These are phyloP conservation scores for Cyclaneusma minus DNA, from an alignment of 2,329 filamentous ascomycete species.

Conservation along the genomic window DNA sequence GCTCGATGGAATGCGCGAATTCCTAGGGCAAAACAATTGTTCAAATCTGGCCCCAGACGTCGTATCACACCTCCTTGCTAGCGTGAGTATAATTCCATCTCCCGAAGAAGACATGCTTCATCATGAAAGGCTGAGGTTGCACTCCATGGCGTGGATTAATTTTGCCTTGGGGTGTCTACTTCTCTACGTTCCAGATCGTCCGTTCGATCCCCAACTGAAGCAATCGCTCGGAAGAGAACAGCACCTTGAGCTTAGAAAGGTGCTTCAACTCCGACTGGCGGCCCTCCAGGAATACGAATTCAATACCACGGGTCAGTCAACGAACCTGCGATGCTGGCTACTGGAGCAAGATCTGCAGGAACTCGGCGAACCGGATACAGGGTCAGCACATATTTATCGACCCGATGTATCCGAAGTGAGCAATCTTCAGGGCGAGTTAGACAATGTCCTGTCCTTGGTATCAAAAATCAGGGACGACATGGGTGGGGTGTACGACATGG, in stretches of 20 bases:
- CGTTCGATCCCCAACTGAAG: slow-evolving; percentile 65
- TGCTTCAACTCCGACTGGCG: slow-evolving; percentile 39
- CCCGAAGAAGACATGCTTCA: slow-evolving; percentile 14
- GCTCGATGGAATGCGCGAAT: too few relatives aligned
- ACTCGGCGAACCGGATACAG: slow-evolving; percentile 51
- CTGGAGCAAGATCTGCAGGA: slow-evolving; percentile 44
- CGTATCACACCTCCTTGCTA: too few relatives aligned
- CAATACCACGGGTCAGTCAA: slow-evolving; percentile 49
- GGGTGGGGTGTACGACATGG: slow-evolving; percentile 24
- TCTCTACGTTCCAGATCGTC: slow-evolving; percentile 72
- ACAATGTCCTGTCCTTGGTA: slow-evolving; percentile 46
- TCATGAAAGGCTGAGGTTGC: slow-evolving; percentile 17
- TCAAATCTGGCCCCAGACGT: too few relatives aligned
- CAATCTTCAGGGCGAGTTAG: slow-evolving; percentile 69
- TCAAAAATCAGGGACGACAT: slow-evolving; percentile 1
- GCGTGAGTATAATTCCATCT: slow-evolving; percentile 13
- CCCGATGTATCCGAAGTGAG: slow-evolving; percentile 52
- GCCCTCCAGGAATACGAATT: slow-evolving; percentile 51
- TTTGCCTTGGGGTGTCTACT: slow-evolving; percentile 60
- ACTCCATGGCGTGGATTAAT: slow-evolving; percentile 55
- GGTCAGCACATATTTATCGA: slow-evolving; percentile 52
- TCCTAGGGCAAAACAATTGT: too few relatives aligned
- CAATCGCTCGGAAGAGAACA: slow-evolving; percentile 48
- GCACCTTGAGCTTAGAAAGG: slow-evolving; percentile 36
- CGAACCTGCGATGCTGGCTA: slow-evolving; percentile 49